Evolutionary conservation across 306 rosid species (phyloP), one percentile per base, ranked within the genome.

Genomic region (Astragalus membranaceus): DNA sequence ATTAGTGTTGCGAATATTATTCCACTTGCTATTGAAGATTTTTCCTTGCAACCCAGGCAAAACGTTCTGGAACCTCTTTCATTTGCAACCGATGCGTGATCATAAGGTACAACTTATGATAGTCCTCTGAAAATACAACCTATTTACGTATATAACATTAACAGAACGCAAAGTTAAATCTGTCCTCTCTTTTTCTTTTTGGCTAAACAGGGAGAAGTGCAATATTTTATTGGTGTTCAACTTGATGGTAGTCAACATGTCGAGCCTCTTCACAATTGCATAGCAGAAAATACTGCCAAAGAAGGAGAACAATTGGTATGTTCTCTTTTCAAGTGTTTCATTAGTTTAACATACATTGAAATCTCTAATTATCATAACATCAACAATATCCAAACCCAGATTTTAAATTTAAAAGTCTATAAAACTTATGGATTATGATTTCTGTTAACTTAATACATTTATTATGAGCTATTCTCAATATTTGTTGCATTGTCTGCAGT

Each of bases 71-170:
- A 94, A 94, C 75, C 64, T 94, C 67, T 94, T 94, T 82, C 99
- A 94, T 80, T 83, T 94, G 61, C 99, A 94, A 84, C 96, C 99
- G 39, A 94, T 94, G 99, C 97, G 99, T 81, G 99, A 94, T 56
- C 99, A 94, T 60, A 94, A 91, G 97, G 99, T 90, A 86, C 30
- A 13, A 0, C 11, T 15, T 23, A 65, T 50, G 16, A 50, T 53
- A 39, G 29, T 76, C 51, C 33, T 63, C 39, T 65, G 13, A 75
- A 36, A 54, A 67, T 43, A 13, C 14, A 1, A 6, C 4, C 39
- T 6, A n/a, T n/a, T n/a, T n/a, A n/a, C n/a, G n/a, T n/a, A n/a
- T 26, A 1, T 26, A 26, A 26, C 30, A 26, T 26, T 26, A 26
- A 26, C 30, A 26, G 2, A 26, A 26, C 13, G 5, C 0, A 2